A percentile compares a stretch with the other conserved stretches of the same genome.
These are phyloP conservation scores for Flaveria bidentis DNA, from an alignment of 129 eudicot genomes.

Conservation along the genomic window DNA sequence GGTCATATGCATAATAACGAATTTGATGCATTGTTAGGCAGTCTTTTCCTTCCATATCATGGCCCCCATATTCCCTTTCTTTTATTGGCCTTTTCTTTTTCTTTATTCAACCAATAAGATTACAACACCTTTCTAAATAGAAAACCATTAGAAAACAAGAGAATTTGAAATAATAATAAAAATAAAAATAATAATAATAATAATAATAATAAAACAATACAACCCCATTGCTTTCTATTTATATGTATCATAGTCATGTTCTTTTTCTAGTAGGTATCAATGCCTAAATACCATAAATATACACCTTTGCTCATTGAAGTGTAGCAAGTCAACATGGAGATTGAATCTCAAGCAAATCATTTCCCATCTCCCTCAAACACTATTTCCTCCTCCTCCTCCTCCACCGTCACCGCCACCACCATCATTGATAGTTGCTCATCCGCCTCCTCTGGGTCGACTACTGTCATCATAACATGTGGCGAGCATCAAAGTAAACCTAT, in stretches of 20 bases:
- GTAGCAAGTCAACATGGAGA: conserved; percentile 40
- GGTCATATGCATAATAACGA: conserved; percentile 39
- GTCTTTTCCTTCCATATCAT: conserved; percentile 34
- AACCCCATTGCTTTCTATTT: conserved; percentile 29
- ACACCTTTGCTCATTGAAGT: conserved; percentile 37
- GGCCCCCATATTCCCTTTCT: conserved; percentile 40
- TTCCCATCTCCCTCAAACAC: conserved; percentile 39
- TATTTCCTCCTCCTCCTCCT: conserved; percentile 35
- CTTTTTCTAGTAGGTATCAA: conserved; percentile 30
- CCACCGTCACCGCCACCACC: conserved; percentile 21
- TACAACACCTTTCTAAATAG: conserved; percentile 15
- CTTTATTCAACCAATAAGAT: conserved; percentile 36
- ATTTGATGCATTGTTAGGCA: conserved; percentile 31
- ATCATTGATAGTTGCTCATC: conserved; percentile 23
- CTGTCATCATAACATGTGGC: conserved; percentile 8
- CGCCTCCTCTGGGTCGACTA: conserved; percentile 31
- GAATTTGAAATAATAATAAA: background rate
- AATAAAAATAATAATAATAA: background rate
- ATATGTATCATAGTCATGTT: conserved; percentile 33
- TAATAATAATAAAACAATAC: background rate
- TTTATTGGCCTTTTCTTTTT: conserved; percentile 27
- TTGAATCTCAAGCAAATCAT: conserved; percentile 31
- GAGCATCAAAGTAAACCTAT: conserved; percentile 6
- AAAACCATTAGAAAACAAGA: background rate
- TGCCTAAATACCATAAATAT: conserved; percentile 34